Percentiles rank a stretch among this genome's conserved stretches.
Evolutionary conservation across 352 stramenopile genomes (phyloP).

Genomic region (Pilasporangium apinafurcum): DNA sequence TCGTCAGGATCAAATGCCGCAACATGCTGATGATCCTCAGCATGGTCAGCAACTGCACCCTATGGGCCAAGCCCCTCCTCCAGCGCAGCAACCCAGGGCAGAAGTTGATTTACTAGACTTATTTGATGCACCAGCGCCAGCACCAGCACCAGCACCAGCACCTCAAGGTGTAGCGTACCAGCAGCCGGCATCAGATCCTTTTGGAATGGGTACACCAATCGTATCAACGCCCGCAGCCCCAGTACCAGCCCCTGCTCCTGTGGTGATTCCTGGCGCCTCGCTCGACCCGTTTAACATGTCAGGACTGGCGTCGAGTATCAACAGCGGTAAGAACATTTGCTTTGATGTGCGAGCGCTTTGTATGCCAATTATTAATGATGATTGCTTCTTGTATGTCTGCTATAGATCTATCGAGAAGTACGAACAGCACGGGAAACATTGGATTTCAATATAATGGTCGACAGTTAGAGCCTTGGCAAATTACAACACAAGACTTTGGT

Average conservation of each 20-base stretch:
- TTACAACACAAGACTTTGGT: conserved; percentile 87
- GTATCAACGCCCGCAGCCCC: conserved; percentile 20
- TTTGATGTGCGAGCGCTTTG: not conserved
- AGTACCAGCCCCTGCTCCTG: conserved; percentile 13
- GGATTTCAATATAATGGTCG: conserved; percentile 81
- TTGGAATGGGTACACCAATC: conserved; percentile 46
- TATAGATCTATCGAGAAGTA: conserved; percentile 25
- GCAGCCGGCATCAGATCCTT: conserved; percentile 40
- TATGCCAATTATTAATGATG: not conserved
- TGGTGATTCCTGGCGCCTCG: conserved; percentile 10
- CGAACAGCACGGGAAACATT: conserved; percentile 11
- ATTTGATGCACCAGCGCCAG: conserved; percentile 55
- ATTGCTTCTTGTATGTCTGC: not conserved
- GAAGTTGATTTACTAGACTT: conserved; percentile 85
- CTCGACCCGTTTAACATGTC: conserved; percentile 77
- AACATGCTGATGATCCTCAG: conserved; percentile 20
- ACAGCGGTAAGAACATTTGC: conserved; percentile 26
- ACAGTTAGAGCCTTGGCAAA: conserved; percentile 73
- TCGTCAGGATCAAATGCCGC: conserved; percentile 36
- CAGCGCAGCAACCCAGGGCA: conserved; percentile 29
- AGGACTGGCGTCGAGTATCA: conserved; percentile 57
- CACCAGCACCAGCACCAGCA: conserved; percentile 19
- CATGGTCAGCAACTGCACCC: conserved; percentile 17
- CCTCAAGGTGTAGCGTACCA: too few relatives aligned
- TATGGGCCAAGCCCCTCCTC: conserved; percentile 17